phyloP scores from a whole-genome alignment of 225 moss, liverwort and hornwort genomes.

The Polytrichum commune region DNA sequence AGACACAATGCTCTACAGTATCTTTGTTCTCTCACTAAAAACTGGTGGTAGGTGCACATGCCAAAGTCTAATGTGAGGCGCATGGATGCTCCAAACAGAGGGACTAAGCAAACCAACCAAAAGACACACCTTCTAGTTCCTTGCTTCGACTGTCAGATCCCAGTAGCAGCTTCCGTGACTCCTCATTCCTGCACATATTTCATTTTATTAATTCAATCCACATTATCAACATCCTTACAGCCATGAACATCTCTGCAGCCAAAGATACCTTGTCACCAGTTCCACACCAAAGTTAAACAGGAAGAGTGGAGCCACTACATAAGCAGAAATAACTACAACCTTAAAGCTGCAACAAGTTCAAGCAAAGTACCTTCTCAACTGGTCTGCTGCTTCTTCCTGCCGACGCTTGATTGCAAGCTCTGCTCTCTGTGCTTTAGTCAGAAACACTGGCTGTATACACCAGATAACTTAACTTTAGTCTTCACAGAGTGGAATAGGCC shows the following conservation, averaged over 20 bases:
- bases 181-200: slow-evolving; percentile 55
- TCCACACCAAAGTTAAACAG: too few relatives aligned
- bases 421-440: slow-evolving; percentile 45
- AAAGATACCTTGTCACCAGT: neutral
- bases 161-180: slow-evolving; percentile 79
- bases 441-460: slow-evolving; percentile 22
- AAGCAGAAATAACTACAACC: too few relatives aligned
- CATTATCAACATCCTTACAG: neutral
- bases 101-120: neutral
- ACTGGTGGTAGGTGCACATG: too few relatives aligned
- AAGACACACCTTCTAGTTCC: slow-evolving; percentile 62
- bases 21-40: too few relatives aligned
- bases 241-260: neutral
- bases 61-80: too few relatives aligned
- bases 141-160: slow-evolving; percentile 55
- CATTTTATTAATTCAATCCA: neutral
- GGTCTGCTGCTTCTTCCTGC: slow-evolving; percentile 59
- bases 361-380: slow-evolving; percentile 35
- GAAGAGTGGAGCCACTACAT: too few relatives aligned
- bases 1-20: too few relatives aligned
- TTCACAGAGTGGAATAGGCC: neutral
- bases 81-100: too few relatives aligned
- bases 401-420: slow-evolving; percentile 53
- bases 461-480: neutral
- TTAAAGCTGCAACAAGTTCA: too few relatives aligned